A percentile compares a stretch with the other conserved stretches of the same genome.
phyloP scores from a whole-genome alignment of 2,329 filamentous ascomycete genomes.

The Colletotrichum cereale region DNA sequence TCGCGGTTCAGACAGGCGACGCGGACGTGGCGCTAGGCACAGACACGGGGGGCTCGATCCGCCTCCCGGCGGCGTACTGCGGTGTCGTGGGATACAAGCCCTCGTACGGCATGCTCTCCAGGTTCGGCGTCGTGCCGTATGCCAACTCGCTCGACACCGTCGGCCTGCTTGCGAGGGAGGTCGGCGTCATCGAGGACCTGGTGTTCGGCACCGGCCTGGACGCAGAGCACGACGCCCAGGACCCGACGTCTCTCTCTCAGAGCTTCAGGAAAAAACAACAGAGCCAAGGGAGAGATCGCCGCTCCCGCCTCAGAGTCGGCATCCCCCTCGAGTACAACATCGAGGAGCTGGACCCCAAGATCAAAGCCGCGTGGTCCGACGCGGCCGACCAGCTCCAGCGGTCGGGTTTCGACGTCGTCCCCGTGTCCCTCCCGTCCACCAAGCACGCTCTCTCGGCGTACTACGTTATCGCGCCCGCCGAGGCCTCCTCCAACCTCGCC shows the following conservation, averaged over 20 bases:
- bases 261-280: slow-evolving; percentile 66
- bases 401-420: slow-evolving; percentile 78
- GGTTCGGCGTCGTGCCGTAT: slow-evolving; percentile 90
- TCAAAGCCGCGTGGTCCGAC: slow-evolving; percentile 77
- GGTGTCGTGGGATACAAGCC: slow-evolving; percentile 90
- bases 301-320: slow-evolving; percentile 61
- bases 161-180: slow-evolving; percentile 75
- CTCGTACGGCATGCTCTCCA: slow-evolving; percentile 87
- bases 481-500: slow-evolving; percentile 94
- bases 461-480: slow-evolving; percentile 94
- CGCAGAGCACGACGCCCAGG: slow-evolving; percentile 71
- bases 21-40: slow-evolving; percentile 82
- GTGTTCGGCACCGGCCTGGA: slow-evolving; percentile 63
- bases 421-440: slow-evolving; percentile 86
- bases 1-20: slow-evolving; percentile 77
- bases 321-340: slow-evolving; percentile 88
- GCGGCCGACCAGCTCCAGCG: slow-evolving; percentile 70
- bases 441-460: slow-evolving; percentile 90
- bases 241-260: slow-evolving; percentile 78
- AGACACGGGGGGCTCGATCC: slow-evolving; percentile 91
- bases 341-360: slow-evolving; percentile 76
- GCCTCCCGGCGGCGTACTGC: slow-evolving; percentile 89
- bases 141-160: slow-evolving; percentile 95
- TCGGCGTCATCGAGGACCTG: slow-evolving; percentile 64
- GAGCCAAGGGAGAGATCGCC: slow-evolving; percentile 40